Percentiles rank a stretch among this genome's conserved stretches.
Evolutionary conservation across 306 rosid genomes (phyloP).

Genomic region (Psophocarpus tetragonolobus): DNA sequence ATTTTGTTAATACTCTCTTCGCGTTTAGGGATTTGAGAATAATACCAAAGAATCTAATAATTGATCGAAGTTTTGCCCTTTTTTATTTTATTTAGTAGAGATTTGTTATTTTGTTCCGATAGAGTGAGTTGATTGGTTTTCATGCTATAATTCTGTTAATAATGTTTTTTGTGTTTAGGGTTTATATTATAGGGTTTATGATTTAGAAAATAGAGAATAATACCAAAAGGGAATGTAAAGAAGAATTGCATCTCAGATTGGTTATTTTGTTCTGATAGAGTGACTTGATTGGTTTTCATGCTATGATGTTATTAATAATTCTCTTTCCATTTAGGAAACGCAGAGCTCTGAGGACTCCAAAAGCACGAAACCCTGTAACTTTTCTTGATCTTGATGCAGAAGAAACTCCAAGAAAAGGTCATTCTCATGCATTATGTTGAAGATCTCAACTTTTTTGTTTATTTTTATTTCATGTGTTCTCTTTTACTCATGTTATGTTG

Average conservation of each 20-base stretch:
- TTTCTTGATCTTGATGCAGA: slow-evolving; percentile 74
- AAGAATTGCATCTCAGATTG: no score
- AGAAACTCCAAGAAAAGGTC: slow-evolving; percentile 60
- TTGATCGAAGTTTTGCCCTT: no score
- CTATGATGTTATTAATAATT: background rate
- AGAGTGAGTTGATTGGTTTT: no score
- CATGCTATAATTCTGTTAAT: no score
- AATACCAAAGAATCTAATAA: no score
- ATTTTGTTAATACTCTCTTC: no score
- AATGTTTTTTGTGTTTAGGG: no score
- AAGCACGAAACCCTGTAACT: slow-evolving; percentile 46
- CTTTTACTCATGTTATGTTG: background rate
- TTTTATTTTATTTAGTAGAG: no score
- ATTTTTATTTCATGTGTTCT: background rate
- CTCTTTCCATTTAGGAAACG: slow-evolving; percentile 62
- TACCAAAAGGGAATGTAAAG: no score
- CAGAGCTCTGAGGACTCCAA: slow-evolving; percentile 57
- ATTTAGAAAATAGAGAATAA: no score
- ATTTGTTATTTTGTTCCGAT: background rate
- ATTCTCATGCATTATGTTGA: background rate
- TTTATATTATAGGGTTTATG: no score
- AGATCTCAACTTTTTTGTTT: background rate
- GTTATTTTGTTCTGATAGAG: background rate
- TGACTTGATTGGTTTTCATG: background rate
- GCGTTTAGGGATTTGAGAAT: no score